These are phyloP conservation scores for Leptographium lundbergii DNA, from an alignment of 2,329 filamentous ascomycete genomes.

Conservation along the genomic window DNA sequence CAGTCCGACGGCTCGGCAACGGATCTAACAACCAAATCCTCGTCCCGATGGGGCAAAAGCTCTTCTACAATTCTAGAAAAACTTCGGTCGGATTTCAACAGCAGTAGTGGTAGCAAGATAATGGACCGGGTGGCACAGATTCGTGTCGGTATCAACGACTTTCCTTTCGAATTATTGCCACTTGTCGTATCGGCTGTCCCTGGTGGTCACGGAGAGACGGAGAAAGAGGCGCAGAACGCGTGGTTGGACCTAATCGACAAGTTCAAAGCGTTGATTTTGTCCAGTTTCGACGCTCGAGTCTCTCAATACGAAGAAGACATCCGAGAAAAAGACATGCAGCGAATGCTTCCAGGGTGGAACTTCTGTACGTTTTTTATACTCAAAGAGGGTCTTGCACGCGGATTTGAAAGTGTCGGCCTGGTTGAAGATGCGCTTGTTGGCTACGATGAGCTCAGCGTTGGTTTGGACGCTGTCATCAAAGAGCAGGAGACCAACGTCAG, in stretches of 20 bases:
- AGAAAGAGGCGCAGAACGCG: constrained; percentile 66
- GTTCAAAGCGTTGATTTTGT: constrained; percentile 74
- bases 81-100: constrained; percentile 80
- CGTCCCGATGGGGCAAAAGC: constrained; percentile 31
- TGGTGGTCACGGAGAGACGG: constrained; percentile 53
- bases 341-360: constrained; percentile 87
- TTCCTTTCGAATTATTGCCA: constrained; percentile 51
- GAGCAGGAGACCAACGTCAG: constrained; percentile 49
- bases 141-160: constrained; percentile 58
- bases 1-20: constrained; percentile 36
- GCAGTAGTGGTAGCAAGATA: constrained; percentile 56
- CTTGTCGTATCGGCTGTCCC: constrained; percentile 51
- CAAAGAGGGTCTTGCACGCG: constrained; percentile 85
- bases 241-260: constrained; percentile 78
- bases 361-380: constrained; percentile 98
- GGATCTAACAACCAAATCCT: constrained; percentile 30
- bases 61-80: constrained; percentile 69
- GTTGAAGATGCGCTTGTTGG: constrained; percentile 90
- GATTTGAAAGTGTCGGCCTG: constrained; percentile 90
- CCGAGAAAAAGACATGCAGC: constrained; percentile 80
- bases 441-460: constrained; percentile 87
- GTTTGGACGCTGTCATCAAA: constrained; percentile 68
- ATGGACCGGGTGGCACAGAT: constrained; percentile 77
- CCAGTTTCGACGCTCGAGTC: constrained; percentile 82
- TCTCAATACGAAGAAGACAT: constrained; percentile 96